phyloP scores from a whole-genome alignment of 2,329 filamentous ascomycete species.

The Cephalotrichum gorgonifer region DNA sequence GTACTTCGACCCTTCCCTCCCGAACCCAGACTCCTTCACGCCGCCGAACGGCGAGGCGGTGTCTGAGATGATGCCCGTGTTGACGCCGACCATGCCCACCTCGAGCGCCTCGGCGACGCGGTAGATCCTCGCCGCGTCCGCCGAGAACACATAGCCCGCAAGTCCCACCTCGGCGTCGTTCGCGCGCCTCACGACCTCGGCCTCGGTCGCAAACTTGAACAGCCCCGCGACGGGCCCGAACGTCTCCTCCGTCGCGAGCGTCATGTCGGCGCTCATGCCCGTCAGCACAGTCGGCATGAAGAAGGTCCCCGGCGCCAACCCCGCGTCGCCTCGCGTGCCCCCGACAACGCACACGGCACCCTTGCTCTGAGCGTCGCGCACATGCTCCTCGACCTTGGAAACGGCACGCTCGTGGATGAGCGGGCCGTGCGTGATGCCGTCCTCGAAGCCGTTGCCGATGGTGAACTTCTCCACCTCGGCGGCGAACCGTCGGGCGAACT shows the following conservation, averaged over 20 bases:
- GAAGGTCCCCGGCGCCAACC: constrained; percentile 53
- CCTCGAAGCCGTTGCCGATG: constrained; percentile 44
- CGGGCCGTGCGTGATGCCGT: constrained; percentile 48
- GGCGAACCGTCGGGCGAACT: constrained; percentile 37
- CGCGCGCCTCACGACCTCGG: constrained; percentile 56
- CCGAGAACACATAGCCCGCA: constrained; percentile 64
- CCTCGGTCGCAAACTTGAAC: constrained; percentile 59
- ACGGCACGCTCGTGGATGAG: constrained; percentile 57
- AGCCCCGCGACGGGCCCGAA: constrained; percentile 63
- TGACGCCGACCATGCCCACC: constrained; percentile 81
- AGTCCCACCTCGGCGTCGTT: constrained; percentile 59
- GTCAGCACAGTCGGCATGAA: constrained; percentile 60
- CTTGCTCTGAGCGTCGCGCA: constrained; percentile 51
- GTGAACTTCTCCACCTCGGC: constrained; percentile 47
- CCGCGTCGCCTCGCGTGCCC: constrained; percentile 44
- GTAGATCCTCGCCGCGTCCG: constrained; percentile 47
- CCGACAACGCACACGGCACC: constrained; percentile 49
- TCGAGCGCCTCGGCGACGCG: constrained; percentile 64
- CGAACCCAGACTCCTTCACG: constrained; percentile 75
- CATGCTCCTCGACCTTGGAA: constrained; percentile 50
- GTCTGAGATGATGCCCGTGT: constrained; percentile 59
- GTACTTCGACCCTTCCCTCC: constrained; percentile 67
- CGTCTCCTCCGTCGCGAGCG: constrained; percentile 57
- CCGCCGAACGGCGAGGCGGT: constrained; percentile 60
- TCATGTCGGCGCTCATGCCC: constrained; percentile 57